These are phyloP conservation scores for Bolboschoenus planiculmis DNA, from an alignment of 176 grass and related monocot species.

Conservation along the genomic window DNA sequence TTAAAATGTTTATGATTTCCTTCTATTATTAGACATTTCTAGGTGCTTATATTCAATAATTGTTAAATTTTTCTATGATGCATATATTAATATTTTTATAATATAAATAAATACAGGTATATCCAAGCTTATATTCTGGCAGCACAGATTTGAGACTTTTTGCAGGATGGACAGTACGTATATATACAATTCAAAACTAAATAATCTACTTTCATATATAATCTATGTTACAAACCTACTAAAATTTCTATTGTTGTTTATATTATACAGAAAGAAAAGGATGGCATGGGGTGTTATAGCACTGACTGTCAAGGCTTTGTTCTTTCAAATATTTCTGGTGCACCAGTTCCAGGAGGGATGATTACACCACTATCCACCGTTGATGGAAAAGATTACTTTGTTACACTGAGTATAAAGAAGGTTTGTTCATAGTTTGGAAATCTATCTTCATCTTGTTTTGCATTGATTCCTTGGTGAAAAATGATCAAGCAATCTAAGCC, in stretches of 20 bases:
- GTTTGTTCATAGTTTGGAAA: background rate
- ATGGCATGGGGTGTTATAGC: background rate
- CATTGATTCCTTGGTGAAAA: no score
- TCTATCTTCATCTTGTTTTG: background rate
- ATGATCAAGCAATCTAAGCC: no score
- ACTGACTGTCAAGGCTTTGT: background rate
- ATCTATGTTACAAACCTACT: background rate
- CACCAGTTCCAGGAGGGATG: background rate
- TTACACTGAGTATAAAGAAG: constrained; percentile 16
- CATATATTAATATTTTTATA: background rate
- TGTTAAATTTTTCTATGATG: background rate
- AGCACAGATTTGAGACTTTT: background rate
- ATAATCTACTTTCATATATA: background rate
- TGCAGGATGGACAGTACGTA: background rate
- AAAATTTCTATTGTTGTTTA: background rate
- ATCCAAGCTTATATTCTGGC: constrained; percentile 15
- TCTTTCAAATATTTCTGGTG: background rate
- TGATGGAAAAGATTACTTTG: constrained; percentile 1
- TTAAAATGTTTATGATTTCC: background rate
- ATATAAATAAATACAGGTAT: constrained; percentile 1
- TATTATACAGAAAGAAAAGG: background rate
- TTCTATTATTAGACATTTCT: background rate
- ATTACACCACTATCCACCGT: background rate
- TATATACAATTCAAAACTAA: background rate
- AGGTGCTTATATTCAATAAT: no score